phyloP scores from a whole-genome alignment of 352 stramenopile species.

The Phytophthora chlamydospora region DNA sequence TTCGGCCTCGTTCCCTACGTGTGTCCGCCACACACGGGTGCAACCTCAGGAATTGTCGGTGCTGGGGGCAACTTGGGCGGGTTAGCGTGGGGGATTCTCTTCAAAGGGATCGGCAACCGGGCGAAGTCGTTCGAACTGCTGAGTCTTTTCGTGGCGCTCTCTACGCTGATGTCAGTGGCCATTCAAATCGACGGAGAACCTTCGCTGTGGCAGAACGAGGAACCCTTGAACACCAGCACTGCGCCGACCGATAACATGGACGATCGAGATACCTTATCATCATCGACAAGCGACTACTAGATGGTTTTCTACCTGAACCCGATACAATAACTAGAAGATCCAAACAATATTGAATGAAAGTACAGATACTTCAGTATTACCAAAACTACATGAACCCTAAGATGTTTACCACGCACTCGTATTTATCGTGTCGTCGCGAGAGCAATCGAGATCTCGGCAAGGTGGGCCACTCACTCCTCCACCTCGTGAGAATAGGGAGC shows the following conservation, averaged over 20 bases:
- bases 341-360: neutral
- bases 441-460: neutral
- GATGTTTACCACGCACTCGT: conserved; percentile 9
- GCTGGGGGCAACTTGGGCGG: conserved; percentile 51
- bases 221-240: conserved; percentile 17
- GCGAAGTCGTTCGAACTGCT: conserved; percentile 42
- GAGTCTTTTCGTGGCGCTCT: conserved; percentile 32
- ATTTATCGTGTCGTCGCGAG: neutral
- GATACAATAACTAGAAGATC: no score
- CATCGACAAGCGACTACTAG: neutral
- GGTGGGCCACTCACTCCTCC: conserved; percentile 5
- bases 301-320: no score
- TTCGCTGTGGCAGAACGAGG: conserved; percentile 15
- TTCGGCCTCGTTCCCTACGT: conserved; percentile 64
- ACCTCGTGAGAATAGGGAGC: conserved; percentile 23
- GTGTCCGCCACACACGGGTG: conserved; percentile 32
- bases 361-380: conserved; percentile 5
- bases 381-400: neutral
- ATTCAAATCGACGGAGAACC: conserved; percentile 16
- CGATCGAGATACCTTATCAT: neutral
- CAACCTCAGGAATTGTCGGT: conserved; percentile 47
- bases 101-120: conserved; percentile 39
- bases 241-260: neutral
- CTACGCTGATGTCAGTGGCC: conserved; percentile 6
- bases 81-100: conserved; percentile 49